Evolutionary conservation across 2,329 filamentous ascomycete genomes (phyloP).

Genomic region (Cercospora janseana): DNA sequence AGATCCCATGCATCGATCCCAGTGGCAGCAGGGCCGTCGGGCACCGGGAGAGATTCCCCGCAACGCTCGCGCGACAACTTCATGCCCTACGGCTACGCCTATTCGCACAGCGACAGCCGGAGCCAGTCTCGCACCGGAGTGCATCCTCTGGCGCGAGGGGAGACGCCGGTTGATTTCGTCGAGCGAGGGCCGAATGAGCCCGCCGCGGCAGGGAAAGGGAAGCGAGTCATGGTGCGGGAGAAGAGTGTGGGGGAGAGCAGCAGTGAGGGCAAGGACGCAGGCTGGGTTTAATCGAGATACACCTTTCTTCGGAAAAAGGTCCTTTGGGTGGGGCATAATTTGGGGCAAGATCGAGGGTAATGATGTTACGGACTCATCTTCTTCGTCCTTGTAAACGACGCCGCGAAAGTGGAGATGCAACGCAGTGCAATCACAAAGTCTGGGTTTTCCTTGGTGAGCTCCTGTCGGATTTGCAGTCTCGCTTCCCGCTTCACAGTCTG

Average conservation of each 20-base stretch:
- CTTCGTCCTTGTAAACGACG: constrained; percentile 6
- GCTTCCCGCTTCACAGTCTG: too few species aligned
- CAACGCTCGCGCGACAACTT: constrained; percentile 34
- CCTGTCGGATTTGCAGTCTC: too few species aligned
- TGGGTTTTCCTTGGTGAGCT: too few species aligned
- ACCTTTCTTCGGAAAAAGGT: too few species aligned
- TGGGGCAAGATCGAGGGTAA: background rate
- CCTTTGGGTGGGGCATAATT: background rate
- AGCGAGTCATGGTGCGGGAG: constrained; percentile 12
- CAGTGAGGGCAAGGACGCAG: constrained; percentile 7
- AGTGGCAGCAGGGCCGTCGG: background rate
- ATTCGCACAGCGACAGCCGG: constrained; percentile 32
- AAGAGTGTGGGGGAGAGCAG: constrained; percentile 10
- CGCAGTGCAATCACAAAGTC: constrained; percentile 3
- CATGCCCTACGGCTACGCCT: constrained; percentile 39
- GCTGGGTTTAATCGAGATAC: constrained; percentile 3
- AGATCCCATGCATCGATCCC: background rate
- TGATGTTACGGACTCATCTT: constrained; percentile 11
- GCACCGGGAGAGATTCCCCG: constrained; percentile 30
- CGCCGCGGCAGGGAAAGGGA: background rate
- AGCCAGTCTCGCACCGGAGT: constrained; percentile 10
- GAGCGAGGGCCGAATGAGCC: constrained; percentile 8
- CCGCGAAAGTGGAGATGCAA: background rate
- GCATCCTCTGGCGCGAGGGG: constrained; percentile 28
- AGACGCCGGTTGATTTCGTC: constrained; percentile 27